Conservation (phyloP, 1,284 basidiomycete genomes). For the Leccinum pallidistipes region DNA sequence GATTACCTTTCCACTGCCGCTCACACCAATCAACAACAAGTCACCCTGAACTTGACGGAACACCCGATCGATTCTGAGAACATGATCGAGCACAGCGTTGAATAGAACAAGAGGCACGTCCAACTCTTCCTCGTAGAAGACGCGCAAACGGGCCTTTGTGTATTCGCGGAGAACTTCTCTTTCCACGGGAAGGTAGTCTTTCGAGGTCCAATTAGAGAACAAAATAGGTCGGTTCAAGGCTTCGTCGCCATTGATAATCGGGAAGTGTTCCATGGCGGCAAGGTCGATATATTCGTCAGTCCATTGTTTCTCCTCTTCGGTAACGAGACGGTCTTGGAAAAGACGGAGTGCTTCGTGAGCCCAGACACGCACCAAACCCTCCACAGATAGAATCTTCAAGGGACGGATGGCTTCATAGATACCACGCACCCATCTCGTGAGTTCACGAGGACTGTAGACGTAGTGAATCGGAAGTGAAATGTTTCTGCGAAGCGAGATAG, state of each 20-base stretch:
- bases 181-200: conserved; percentile 94
- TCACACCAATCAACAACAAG: conserved; percentile 93
- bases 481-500: conserved; percentile 91
- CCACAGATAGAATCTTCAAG: conserved; percentile 86
- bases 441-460: conserved; percentile 98
- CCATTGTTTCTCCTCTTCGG: conserved; percentile 90
- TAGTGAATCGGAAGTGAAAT: conserved; percentile 98
- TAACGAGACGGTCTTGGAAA: conserved; percentile 96
- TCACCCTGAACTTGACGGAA: conserved; percentile 91
- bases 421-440: conserved; percentile 97
- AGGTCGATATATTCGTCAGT: conserved; percentile 91
- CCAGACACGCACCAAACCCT: conserved; percentile 97
- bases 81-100: conserved; percentile 98
- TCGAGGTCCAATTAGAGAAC: conserved; percentile 99
- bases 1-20: conserved; percentile 93
- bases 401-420: conserved; percentile 97
- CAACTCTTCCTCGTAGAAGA: conserved; percentile 97
- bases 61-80: conserved; percentile 97
- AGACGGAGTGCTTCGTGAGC: conserved; percentile 97
- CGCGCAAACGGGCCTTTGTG: conserved; percentile 91
- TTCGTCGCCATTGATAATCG: conserved; percentile 83
- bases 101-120: conserved; percentile 98
- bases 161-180: conserved; percentile 93
- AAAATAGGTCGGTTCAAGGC: conserved; percentile 88
- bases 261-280: conserved; percentile 89